These are phyloP conservation scores for Lolium multiflorum DNA, from an alignment of 176 grass and related monocot species.

Conservation along the genomic window DNA sequence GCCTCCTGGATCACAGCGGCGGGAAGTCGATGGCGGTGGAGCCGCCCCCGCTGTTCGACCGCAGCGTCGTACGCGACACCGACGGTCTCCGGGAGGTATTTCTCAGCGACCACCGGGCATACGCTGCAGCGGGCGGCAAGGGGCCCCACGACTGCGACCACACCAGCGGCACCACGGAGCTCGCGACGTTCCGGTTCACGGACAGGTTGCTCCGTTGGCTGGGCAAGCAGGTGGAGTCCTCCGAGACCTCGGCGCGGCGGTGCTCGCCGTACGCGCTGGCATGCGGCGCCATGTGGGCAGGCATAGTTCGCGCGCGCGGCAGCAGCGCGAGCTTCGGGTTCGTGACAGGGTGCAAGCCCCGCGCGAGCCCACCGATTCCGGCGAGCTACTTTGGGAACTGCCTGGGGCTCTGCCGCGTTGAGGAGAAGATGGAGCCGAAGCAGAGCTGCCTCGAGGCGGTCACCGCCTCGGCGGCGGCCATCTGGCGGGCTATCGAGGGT, in stretches of 20 bases:
- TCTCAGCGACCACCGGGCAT: slow-evolving; percentile 10
- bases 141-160: slow-evolving; percentile 18
- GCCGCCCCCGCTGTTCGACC: slow-evolving; percentile 59
- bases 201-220: slow-evolving; percentile 1
- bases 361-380: slow-evolving; percentile 55
- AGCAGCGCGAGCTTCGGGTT: slow-evolving; percentile 51
- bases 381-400: slow-evolving; percentile 83
- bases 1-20: too few relatives aligned
- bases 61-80: slow-evolving; percentile 51
- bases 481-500: slow-evolving; percentile 62
- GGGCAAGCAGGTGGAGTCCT: slow-evolving; percentile 14
- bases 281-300: slow-evolving; percentile 77
- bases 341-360: slow-evolving; percentile 71
- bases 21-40: neutral
- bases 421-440: neutral
- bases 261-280: slow-evolving; percentile 72
- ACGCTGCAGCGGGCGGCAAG: neutral
- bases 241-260: slow-evolving; percentile 38
- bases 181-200: slow-evolving; percentile 55
- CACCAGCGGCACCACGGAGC: slow-evolving; percentile 7
- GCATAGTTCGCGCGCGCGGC: slow-evolving; percentile 54
- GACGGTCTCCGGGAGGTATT: slow-evolving; percentile 43
- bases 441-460: slow-evolving; percentile 10
- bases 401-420: slow-evolving; percentile 69
- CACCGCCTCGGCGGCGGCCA: slow-evolving; percentile 31